These are phyloP conservation scores for Plasmodium knowlesi DNA, from an alignment of 169 alveolate genomes.

Conservation along the genomic window DNA sequence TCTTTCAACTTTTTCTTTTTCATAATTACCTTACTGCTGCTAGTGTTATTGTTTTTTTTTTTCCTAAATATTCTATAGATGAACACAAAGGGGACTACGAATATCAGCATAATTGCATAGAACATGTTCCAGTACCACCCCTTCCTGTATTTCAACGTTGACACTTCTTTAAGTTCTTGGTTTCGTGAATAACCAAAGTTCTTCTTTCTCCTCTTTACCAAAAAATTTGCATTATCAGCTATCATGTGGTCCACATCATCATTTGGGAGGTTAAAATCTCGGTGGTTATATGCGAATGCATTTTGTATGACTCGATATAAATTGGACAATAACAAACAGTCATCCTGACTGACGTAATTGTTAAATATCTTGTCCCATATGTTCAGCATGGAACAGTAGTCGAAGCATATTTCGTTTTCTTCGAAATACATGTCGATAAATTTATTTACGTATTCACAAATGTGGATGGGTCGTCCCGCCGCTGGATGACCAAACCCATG, in stretches of 20 bases:
- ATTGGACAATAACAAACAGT: slow-evolving; percentile 38
- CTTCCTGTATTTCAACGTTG: slow-evolving; percentile 21
- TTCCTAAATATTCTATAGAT: slow-evolving; percentile 41
- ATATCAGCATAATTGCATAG: slow-evolving; percentile 39
- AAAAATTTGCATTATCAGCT: slow-evolving; percentile 6
- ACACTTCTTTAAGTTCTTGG: slow-evolving; percentile 26
- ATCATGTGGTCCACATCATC: neutral
- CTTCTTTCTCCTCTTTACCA: slow-evolving; percentile 40
- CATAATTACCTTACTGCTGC: slow-evolving; percentile 16
- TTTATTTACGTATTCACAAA: slow-evolving; percentile 64
- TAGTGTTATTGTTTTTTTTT: slow-evolving; percentile 22
- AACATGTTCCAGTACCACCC: slow-evolving; percentile 69
- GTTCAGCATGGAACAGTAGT: slow-evolving; percentile 61
- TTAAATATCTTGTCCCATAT: slow-evolving; percentile 69
- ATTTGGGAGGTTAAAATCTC: slow-evolving; percentile 23
- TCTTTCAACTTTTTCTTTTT: slow-evolving; percentile 29
- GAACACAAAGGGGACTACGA: slow-evolving; percentile 56
- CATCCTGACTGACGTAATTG: slow-evolving; percentile 28
- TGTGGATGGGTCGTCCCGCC: slow-evolving; percentile 9
- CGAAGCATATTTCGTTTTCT: slow-evolving; percentile 61
- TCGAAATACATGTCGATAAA: slow-evolving; percentile 64
- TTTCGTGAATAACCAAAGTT: neutral
- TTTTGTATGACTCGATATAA: slow-evolving; percentile 29
- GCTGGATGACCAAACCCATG: neutral
- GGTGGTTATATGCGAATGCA: slow-evolving; percentile 17